Evolutionary conservation across 2,329 filamentous ascomycete species (phyloP), one percentile per base, ranked within the genome.

Genomic region (Phaeosphaeriaceae sp.): DNA sequence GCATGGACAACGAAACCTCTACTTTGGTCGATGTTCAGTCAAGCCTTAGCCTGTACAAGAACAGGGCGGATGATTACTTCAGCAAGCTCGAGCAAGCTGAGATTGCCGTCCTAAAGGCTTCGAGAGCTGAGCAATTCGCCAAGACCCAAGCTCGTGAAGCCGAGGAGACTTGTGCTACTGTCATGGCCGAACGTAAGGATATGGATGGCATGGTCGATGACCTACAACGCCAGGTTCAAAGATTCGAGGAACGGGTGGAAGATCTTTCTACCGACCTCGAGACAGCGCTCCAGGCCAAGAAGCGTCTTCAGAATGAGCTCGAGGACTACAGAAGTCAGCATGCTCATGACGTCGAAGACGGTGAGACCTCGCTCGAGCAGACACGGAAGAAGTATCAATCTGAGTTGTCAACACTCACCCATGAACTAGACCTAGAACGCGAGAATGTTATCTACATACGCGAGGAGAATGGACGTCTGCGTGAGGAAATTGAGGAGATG

Each of bases 331-430:
- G 95, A 59, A 96, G 89, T 74, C 93, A 97, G 78, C 88, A 94
- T 48, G 93, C 93, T 57, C 96, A 96, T 78, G 95, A 98, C 70
- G 91, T 98, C 55, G 95, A 98, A 78, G 94, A 99, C 79, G 97
- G 95, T 77, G 94, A 98, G 78, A 90, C 90, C 10, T 95, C 91
- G 66, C 91, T 97, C 87, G 95, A 99, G 79, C 94, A 98, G 79
- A 97, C 94, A 45, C 88, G 94, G 71, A 95, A 94, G 84, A 99
- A 98, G 83, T 99, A 98, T 76, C 95, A 98, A 76, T 86, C 89
- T 44, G 94, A 99, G 77, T 92, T 97, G 74, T 90, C 92, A 17
- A 91, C 91, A 3, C 83, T 98, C 49, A 95, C 91, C 52, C 93
- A 93, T 69, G 95, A 99, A 79, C 87, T 99, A 24, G 94, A 98